Percentiles rank a stretch among this genome's conserved stretches.
Evolutionary conservation across 441 rosid genomes (phyloP).

Genomic region (Biscutella auriculata): DNA sequence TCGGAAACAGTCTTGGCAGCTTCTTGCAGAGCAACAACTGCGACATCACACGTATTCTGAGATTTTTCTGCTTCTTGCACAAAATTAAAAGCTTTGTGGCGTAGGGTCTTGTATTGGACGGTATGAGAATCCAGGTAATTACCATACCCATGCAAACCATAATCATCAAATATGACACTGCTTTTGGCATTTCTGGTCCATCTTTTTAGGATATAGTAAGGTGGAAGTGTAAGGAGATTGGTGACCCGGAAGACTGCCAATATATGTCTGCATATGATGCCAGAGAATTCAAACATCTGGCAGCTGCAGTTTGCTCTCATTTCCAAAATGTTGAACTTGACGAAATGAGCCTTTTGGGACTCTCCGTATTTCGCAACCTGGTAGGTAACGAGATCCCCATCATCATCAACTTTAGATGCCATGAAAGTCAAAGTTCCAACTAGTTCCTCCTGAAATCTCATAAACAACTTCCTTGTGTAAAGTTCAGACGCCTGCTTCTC

Average conservation of each 20-base stretch:
- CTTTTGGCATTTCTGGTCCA: conserved; percentile 96
- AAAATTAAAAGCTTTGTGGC: conserved; percentile 68
- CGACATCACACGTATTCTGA: conserved; percentile 38
- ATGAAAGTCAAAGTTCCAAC: conserved; percentile 77
- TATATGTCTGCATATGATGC: conserved; percentile 83
- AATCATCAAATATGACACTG: conserved; percentile 61
- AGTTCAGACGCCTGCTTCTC: conserved; percentile 86
- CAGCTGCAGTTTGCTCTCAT: conserved; percentile 87
- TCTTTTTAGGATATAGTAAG: conserved; percentile 65
- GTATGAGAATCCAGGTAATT: conserved; percentile 68
- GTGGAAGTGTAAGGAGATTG: conserved; percentile 87
- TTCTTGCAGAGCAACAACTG: conserved; percentile 53
- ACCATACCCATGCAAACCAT: conserved; percentile 33
- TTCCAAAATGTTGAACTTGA: conserved; percentile 64
- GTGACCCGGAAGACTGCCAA: conserved; percentile 85
- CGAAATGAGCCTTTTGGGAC: conserved; percentile 55
- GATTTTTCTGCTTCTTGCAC: conserved; percentile 67
- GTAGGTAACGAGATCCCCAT: conserved; percentile 51
- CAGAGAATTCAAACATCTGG: conserved; percentile 91
- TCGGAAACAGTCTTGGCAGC: conserved; percentile 57
- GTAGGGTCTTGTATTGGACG: conserved; percentile 56
- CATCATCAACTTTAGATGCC: conserved; percentile 78
- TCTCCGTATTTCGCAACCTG: conserved; percentile 82
- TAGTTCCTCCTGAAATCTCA: conserved; percentile 87
- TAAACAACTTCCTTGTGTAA: conserved; percentile 64